Base-by-base conservation (phyloP, 768 basidiomycete species). In the Lactifluus echinatus region DNA sequence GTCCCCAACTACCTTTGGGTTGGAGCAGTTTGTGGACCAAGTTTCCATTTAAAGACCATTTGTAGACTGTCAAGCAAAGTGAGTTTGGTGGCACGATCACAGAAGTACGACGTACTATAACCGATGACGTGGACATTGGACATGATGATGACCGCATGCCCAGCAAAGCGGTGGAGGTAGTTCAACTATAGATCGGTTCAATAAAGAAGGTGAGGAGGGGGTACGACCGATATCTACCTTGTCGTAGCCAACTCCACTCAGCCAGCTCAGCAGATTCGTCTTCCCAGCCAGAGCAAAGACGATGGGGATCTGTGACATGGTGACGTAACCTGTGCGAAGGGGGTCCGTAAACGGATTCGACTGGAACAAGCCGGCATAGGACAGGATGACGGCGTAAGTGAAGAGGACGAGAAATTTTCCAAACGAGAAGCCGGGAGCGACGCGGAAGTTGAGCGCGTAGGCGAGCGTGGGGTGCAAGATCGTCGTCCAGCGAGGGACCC, bases 101-200 rank as follows among this genome's bases (percentile, higher is more conserved):
- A 42, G n/a, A 47, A 11, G 12, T 19, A 15, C 31, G 19, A 66
- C 71, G 58, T 53, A 73, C 79, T 63, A 63, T 71, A 80, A 5
- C 73, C 71, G 19, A 76, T 0, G 23, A 67, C 68, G 51, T 80
- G 79, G 1, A 79, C 57, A 26, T 79, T 73, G 4, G 72, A 67
- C 10, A 73, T 66, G 23, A 79, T 26, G 21, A 75, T 70, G 26
- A 78, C 47, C 54, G 78, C 56, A 4, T 70, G 57, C 14, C 82
- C 82, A 1, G 72, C 68, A 65, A 75, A 77, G n/a, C 80, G 79
- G 64, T 83, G 82, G 24, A 83, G 65, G 65, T 71, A 79, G 66
- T 81, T 81, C 55, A 79, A 65, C 74, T 81, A 42, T 19, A 60
- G 45, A 59, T 57, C 45, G 63, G 57, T 15, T 28, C n/a, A 24